Evolutionary conservation across 2,329 filamentous ascomycete genomes (phyloP).

Genomic region (Talaromyces funiculosus): DNA sequence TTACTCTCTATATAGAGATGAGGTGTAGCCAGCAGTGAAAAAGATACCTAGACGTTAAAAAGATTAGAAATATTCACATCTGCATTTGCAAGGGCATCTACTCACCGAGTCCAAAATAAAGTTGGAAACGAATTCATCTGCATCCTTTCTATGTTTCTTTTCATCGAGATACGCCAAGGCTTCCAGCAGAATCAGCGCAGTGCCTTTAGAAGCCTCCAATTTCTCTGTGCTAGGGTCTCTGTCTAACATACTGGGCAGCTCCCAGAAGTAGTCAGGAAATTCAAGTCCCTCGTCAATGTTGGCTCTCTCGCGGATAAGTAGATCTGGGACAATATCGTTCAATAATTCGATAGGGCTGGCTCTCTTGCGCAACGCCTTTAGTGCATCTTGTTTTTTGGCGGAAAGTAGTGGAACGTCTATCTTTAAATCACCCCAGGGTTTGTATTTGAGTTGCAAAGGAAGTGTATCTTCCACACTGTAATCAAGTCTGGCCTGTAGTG

Average conservation of each 20-base stretch:
- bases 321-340: constrained; percentile 18
- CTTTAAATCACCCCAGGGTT: background rate
- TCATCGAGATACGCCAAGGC: constrained; percentile 21
- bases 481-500: constrained; percentile 4
- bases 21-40: background rate
- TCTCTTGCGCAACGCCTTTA: background rate
- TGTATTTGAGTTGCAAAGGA: constrained; percentile 17
- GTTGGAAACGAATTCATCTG: constrained; percentile 20
- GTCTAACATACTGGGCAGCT: constrained; percentile 22
- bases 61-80: background rate
- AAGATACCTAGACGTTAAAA: background rate
- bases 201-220: constrained; percentile 21
- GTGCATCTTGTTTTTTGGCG: background rate
- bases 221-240: constrained; percentile 20
- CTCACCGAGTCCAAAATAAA: constrained; percentile 22
- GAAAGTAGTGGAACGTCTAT: constrained; percentile 1
- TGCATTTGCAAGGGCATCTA: background rate
- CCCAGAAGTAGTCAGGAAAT: constrained; percentile 36
- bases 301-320: constrained; percentile 25
- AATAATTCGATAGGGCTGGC: background rate
- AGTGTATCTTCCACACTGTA: background rate
- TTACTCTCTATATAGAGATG: constrained; percentile 8
- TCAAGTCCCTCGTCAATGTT: constrained; percentile 39
- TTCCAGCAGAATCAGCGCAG: constrained; percentile 24
- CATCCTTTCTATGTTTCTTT: constrained; percentile 18